These are phyloP conservation scores for Ganoderma lucidum DNA, from an alignment of 1,284 basidiomycete genomes.

Conservation along the genomic window DNA sequence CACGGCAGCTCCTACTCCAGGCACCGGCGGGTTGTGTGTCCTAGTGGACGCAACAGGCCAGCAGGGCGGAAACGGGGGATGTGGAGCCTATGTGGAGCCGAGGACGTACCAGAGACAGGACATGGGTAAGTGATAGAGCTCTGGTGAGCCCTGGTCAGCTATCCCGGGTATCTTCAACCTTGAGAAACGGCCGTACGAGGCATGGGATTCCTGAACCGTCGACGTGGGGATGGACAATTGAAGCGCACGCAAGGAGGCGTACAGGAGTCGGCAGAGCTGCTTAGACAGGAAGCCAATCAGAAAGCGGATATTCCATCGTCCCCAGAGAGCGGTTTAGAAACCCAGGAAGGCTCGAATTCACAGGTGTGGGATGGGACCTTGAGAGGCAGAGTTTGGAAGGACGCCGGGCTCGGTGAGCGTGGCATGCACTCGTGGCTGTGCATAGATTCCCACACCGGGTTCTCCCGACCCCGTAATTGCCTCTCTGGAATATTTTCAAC, in stretches of 20 bases:
- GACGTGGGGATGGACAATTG: background rate
- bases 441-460: background rate
- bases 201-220: slow-evolving; percentile 3
- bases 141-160: background rate
- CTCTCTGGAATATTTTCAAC: no score
- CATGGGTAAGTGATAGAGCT: background rate
- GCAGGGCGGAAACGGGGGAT: background rate
- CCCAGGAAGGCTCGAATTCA: background rate
- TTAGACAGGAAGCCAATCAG: background rate
- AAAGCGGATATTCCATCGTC: background rate
- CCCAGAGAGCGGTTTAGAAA: background rate
- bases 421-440: background rate
- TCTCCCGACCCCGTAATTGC: background rate
- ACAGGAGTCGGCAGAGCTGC: background rate
- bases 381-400: background rate
- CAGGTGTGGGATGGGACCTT: background rate
- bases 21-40: slow-evolving; percentile 1
- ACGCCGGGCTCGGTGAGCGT: background rate
- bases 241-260: background rate
- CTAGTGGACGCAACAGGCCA: slow-evolving; percentile 1
- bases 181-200: background rate
- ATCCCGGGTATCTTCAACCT: background rate
- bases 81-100: background rate
- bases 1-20: background rate
- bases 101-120: background rate